Conservation (phyloP, 352 stramenopile genomes). For the Proteromonas lacertae region DNA sequence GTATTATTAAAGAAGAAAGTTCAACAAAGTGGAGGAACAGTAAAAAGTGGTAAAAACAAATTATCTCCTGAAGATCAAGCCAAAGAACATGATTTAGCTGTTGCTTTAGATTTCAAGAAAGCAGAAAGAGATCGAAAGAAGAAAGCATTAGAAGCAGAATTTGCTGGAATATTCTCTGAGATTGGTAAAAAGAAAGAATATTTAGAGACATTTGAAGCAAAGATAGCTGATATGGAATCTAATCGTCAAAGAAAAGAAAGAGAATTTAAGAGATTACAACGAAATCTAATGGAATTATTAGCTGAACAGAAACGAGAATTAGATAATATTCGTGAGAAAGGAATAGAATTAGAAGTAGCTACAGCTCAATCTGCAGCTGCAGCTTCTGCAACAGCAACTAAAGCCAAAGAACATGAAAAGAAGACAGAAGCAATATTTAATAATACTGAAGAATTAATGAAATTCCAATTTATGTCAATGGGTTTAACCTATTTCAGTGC, state of each 20-base stretch:
- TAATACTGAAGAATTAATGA: conserved; percentile 68
- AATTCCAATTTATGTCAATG: conserved; percentile 84
- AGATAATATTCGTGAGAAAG: conserved; percentile 43
- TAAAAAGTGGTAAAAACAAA: conserved; percentile 4
- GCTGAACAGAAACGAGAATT: conserved; percentile 64
- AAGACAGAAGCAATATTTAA: conserved; percentile 48
- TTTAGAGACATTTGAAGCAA: conserved; percentile 30
- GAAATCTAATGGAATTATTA: conserved; percentile 56
- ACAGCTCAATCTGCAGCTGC: conserved; percentile 51
- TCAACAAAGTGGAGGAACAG: conserved; percentile 15
- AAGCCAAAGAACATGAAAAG: conserved; percentile 49
- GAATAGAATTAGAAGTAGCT: conserved; percentile 43
- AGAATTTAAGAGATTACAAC: conserved; percentile 51
- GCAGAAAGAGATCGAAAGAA: conserved; percentile 50
- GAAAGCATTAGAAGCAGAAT: conserved; percentile 50
- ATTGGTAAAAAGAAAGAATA: conserved; percentile 41
- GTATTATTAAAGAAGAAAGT: conserved; percentile 29
- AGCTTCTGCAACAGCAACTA: conserved; percentile 37
- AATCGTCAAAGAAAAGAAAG: conserved; percentile 51
- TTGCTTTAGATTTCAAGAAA: conserved; percentile 59
- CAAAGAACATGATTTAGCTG: conserved; percentile 49
- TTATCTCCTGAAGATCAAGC: conserved; percentile 4
- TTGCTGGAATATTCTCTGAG: conserved; percentile 42
- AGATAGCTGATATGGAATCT: conserved; percentile 56
- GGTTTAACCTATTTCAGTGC: conserved; percentile 64